Percentiles rank a stretch among this genome's conserved stretches.
Evolutionary conservation across 805 yeast genomes (phyloP).

Genomic region (Metschnikowia reukaufii): DNA sequence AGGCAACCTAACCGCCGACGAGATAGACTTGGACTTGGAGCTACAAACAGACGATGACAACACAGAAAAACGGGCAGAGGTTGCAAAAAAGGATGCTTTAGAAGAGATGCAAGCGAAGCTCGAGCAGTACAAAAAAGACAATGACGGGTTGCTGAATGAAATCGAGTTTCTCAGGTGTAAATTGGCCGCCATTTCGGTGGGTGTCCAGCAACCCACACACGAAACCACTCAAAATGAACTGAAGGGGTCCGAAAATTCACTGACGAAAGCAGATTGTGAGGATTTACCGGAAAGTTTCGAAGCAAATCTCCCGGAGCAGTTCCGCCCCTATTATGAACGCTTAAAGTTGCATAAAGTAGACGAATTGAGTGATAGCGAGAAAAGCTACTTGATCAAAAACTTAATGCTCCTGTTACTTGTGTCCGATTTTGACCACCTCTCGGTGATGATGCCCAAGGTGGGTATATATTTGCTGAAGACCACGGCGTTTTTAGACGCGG

Average conservation of each 20-base stretch:
- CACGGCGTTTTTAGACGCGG: constrained; percentile 30
- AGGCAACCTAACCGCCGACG: constrained; percentile 17
- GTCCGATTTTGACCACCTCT: constrained; percentile 30
- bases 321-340: constrained; percentile 26
- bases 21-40: constrained; percentile 10
- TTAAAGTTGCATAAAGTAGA: constrained; percentile 34
- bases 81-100: not conserved
- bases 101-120: constrained; percentile 10
- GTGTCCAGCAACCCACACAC: constrained; percentile 17
- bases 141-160: constrained; percentile 20
- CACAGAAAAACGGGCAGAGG: not conserved
- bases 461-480: constrained; percentile 29
- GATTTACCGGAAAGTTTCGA: constrained; percentile 1
- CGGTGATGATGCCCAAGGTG: constrained; percentile 26
- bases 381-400: constrained; percentile 33
- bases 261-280: not conserved
- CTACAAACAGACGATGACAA: not conserved
- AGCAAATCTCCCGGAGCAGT: constrained; percentile 21
- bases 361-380: constrained; percentile 25
- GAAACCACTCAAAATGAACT: not conserved
- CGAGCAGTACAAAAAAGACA: constrained; percentile 18
- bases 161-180: constrained; percentile 13
- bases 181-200: constrained; percentile 12
- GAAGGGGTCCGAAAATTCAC: not conserved
- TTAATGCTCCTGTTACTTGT: constrained; percentile 36